Evolutionary conservation across 2,329 filamentous ascomycete genomes (phyloP), one percentile per base, ranked within the genome.

Genomic region (Chaetomium sp.): DNA sequence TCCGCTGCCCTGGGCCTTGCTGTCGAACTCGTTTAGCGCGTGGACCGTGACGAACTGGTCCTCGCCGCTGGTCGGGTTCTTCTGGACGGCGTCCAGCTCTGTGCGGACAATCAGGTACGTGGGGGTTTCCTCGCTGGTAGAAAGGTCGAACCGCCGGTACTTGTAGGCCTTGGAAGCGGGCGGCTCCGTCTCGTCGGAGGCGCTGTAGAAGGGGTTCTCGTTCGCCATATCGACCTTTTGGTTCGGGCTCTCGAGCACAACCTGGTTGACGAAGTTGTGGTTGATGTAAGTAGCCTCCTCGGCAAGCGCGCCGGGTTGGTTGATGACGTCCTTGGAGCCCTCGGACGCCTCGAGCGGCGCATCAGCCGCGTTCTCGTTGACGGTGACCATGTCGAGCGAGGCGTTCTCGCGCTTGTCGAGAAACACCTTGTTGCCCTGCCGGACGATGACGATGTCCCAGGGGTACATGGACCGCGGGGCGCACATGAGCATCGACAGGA

Each of bases 201-300:
- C 83, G 79, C 96, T 96, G 85, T 99, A 97, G 87, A 99, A 99
- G 74, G 95, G 95, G 82, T 98, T 97, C 76, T 91, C 88, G 81
- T 97, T 85, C 65, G 87, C 75, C 88, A 98, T 95, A 72, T 91
- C 86, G 70, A 93, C 84, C 83, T 95, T 96, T 76, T 87, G 82
- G 68, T 82, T 84, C 69, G 92, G 87, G 71, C 85, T 90, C 83
- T 99, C 95, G 72, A 87, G 79, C 70, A 99, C 93, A 59, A 96
- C 92, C 83, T 99, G 95, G 79, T 96, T 92, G 72, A 92, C 91
- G 79, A 99, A 99, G 84, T 98, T 96, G 86, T 98, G 95, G 87
- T 99, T 99, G 86, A 99, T 99, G 83, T 97, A 96, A 60, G 95
- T 99, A 62, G 95, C 95, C 81, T 99, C 95, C 78, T 97, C 90